Conservation (phyloP, 2,329 filamentous ascomycete genomes). For the Aspergillus sp. region DNA sequence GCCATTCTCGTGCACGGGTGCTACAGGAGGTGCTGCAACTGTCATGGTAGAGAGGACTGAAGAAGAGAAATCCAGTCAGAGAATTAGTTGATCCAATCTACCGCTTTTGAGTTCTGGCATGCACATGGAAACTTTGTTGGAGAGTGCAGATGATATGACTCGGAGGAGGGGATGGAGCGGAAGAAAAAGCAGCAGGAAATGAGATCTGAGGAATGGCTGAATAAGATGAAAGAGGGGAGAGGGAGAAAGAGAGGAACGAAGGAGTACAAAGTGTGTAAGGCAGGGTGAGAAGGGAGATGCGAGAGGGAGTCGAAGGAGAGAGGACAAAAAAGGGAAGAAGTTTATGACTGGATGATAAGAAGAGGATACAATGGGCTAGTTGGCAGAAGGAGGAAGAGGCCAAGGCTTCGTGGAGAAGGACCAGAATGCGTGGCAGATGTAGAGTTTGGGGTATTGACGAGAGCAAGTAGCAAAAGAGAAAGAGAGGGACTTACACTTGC, state of each 20-base stretch:
- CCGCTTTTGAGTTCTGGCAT: constrained; percentile 6
- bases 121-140: constrained; percentile 10
- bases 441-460: constrained; percentile 4
- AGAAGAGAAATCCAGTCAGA: constrained; percentile 1
- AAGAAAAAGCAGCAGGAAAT: constrained; percentile 7
- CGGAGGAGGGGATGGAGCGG: constrained; percentile 10
- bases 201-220: constrained; percentile 2
- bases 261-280: background rate
- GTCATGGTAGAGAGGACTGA: constrained; percentile 33
- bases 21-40: constrained; percentile 38
- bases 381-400: constrained; percentile 2
- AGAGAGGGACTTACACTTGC: constrained; percentile 10
- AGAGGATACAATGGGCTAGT: constrained; percentile 10
- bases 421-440: constrained; percentile 1
- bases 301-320: constrained; percentile 7
- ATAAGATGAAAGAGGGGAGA: constrained; percentile 1
- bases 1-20: constrained; percentile 37
- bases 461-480: background rate
- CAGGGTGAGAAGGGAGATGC: constrained; percentile 12
- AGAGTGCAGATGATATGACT: constrained; percentile 1
- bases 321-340: constrained; percentile 2
- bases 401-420: constrained; percentile 3
- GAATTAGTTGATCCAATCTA: constrained; percentile 14
- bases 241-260: background rate
- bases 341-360: background rate